Base-by-base conservation (phyloP, 371 early-diverging fungal genomes). In the Mortierella sp. region DNA sequence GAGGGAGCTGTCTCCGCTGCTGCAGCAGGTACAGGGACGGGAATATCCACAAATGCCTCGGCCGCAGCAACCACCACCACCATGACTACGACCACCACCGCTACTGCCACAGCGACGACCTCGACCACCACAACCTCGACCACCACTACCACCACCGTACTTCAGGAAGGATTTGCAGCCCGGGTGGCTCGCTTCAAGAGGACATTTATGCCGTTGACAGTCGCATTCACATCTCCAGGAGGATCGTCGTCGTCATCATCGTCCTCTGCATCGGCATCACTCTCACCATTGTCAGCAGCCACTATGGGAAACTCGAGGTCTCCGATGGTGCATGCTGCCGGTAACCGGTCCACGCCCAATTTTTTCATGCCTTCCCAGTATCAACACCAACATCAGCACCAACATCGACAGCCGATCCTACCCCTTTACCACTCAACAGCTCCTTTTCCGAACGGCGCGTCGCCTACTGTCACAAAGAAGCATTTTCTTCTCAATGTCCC, bases 401-500 rank as follows among this genome's bases (percentile, higher is more conserved):
- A 4, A 19, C 65, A 28, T 43, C 65, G 23, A 12, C 57, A 4
- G 29, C 66, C 28, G 25, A 26, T 25, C 55, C 5, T 55, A 14
- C 19, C 15, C 55, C 55, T 26, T 25, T 26, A 15, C 28, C 28
- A 15, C 55, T 6, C 37, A 37, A 37, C 37, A 37, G 37, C 37
- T 37, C 37, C 37, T 37, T 37, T 37, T 37, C 9, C 37, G 37
- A 37, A 37, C 37, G 37, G 37, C 37, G 37, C 37, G 37, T 37
- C 37, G 9, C 3, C 37, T 37, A 37, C 37, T 37, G 37, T 37
- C 37, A 5, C 37, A 3, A 77, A 72, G 46, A 72, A 72, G 37
- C 79, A 77, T 44, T 77, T 77, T 53, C 25, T 77, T 52, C 73
- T 77, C 25, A 69, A 77, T 69, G 52, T 77, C 23, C 79, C 79